Evolutionary conservation across 345 rosid genomes (phyloP).

Genomic region (Ailanthus altissimus): DNA sequence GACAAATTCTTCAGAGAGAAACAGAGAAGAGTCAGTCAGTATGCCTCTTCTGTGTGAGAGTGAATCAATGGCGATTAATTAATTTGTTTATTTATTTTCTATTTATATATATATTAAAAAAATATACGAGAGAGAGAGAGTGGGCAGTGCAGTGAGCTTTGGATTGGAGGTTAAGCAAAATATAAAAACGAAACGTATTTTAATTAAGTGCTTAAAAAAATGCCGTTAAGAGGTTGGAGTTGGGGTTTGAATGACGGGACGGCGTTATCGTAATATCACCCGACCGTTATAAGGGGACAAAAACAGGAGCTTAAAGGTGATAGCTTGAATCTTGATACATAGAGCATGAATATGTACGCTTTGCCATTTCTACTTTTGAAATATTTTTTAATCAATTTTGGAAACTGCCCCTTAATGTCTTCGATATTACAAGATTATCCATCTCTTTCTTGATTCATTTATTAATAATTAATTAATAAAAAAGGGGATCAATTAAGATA

Average conservation of each 20-base stretch:
- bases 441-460: neutral
- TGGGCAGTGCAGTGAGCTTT: neutral
- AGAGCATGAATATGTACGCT: neutral
- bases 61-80: slow-evolving; percentile 15
- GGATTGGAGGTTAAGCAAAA: neutral
- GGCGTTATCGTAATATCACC: slow-evolving; percentile 32
- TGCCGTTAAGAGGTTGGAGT: slow-evolving; percentile 16
- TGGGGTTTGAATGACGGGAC: slow-evolving; percentile 21
- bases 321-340: no score
- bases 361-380: slow-evolving; percentile 5
- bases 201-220: neutral
- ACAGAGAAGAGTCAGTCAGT: slow-evolving; percentile 7
- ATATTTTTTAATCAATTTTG: slow-evolving; percentile 16
- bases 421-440: slow-evolving; percentile 19
- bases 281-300: slow-evolving; percentile 41
- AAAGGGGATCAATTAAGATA: neutral
- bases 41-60: neutral
- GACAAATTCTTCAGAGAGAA: slow-evolving; percentile 21
- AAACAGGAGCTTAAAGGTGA: slow-evolving; percentile 5
- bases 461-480: neutral
- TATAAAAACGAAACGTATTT: slow-evolving; percentile 7
- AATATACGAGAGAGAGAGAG: neutral
- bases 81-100: slow-evolving; percentile 5
- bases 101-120: neutral
- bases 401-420: slow-evolving; percentile 7